Evolutionary conservation across 257 asterid species (phyloP).

Genomic region (Petunia secreta): DNA sequence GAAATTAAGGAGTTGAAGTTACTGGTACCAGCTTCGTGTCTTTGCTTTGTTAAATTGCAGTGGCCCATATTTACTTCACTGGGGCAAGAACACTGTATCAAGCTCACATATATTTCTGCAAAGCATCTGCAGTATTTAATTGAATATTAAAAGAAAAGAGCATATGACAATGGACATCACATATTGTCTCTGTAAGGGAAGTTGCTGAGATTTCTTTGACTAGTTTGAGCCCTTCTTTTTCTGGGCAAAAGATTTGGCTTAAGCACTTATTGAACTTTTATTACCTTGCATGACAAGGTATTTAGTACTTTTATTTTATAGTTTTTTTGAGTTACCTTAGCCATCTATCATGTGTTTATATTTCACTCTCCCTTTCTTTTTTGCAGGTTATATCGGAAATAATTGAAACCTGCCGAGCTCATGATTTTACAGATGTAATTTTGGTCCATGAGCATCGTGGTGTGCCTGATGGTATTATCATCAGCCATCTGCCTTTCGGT

Average conservation of each 20-base stretch:
- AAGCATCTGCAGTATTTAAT: too few relatives aligned
- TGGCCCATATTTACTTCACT: too few relatives aligned
- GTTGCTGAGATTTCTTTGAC: neutral
- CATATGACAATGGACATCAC: neutral
- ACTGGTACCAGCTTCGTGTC: too few relatives aligned
- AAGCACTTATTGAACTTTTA: neutral
- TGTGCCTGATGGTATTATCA: slow-evolving; percentile 83
- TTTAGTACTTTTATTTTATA: too few relatives aligned
- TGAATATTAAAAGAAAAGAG: neutral
- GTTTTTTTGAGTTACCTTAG: neutral
- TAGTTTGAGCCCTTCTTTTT: neutral
- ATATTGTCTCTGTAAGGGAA: neutral
- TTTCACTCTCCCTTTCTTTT: neutral
- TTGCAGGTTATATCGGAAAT: slow-evolving; percentile 87
- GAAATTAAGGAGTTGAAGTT: too few relatives aligned
- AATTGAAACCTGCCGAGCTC: slow-evolving; percentile 83
- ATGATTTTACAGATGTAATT: slow-evolving; percentile 90
- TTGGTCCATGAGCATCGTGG: slow-evolving; percentile 96
- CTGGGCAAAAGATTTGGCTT: neutral
- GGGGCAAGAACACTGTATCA: too few relatives aligned
- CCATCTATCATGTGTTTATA: neutral
- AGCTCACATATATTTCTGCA: too few relatives aligned
- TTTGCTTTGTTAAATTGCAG: too few relatives aligned
- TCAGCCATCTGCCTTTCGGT: slow-evolving; percentile 95
- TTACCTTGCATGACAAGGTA: neutral